Evolutionary conservation across 768 basidiomycete species (phyloP).

Genomic region (Mycena galericulata): DNA sequence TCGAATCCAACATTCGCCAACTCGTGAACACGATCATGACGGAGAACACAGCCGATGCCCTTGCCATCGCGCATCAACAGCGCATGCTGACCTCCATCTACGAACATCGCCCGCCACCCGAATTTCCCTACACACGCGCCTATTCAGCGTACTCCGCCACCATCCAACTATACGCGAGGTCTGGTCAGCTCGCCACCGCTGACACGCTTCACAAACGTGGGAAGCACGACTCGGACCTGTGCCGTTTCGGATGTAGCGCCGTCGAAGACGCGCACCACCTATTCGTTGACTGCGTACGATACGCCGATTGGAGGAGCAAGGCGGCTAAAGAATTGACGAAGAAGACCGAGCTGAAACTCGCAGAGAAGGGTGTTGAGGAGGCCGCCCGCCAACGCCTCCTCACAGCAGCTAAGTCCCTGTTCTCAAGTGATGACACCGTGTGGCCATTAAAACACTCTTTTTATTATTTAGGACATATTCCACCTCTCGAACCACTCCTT

Average conservation of each 20-base stretch:
- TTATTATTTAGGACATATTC: constrained; percentile 4
- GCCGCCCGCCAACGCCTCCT: background rate
- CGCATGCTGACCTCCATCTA: background rate
- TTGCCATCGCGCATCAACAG: background rate
- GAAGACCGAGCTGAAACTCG: background rate
- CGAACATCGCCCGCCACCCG: constrained; percentile 15
- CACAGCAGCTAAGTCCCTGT: constrained; percentile 2
- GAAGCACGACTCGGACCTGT: background rate
- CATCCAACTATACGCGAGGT: constrained; percentile 37
- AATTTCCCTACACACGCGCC: constrained; percentile 31
- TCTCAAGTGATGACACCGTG: background rate
- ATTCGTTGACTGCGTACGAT: background rate
- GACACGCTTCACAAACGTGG: background rate
- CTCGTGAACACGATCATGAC: background rate
- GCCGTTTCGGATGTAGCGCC: background rate
- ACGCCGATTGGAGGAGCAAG: background rate
- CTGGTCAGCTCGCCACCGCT: constrained; percentile 37
- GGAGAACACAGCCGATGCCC: background rate
- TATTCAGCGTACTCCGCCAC: constrained; percentile 35
- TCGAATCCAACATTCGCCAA: constrained; percentile 9
- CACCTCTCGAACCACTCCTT: background rate
- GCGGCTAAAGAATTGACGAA: background rate
- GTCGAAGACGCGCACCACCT: constrained; percentile 1
- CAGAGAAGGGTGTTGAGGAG: background rate
- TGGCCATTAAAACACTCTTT: constrained; percentile 2